phyloP scores from a whole-genome alignment of 495 filamentous ascomycete species.

The Beverwykella pulmonaria region DNA sequence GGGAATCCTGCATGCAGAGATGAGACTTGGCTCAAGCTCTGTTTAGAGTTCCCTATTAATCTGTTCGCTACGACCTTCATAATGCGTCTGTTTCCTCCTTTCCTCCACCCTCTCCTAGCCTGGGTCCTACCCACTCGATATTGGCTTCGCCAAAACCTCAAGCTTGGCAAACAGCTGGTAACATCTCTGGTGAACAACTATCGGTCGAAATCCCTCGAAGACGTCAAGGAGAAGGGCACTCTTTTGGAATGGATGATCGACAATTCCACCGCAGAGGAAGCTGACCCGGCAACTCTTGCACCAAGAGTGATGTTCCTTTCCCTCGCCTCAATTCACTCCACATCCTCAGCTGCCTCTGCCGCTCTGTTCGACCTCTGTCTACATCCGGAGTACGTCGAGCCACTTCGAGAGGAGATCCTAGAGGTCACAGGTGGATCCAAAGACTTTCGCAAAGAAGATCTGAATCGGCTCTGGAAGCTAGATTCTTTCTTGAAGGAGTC shows the following conservation, averaged over 20 bases:
- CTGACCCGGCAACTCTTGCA: background rate
- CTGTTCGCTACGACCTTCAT: conserved; percentile 8
- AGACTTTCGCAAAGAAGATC: conserved; percentile 46
- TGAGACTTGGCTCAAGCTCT: conserved; percentile 7
- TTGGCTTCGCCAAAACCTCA: background rate
- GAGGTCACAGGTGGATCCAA: conserved; percentile 43
- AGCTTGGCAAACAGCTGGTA: background rate
- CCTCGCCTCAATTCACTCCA: conserved; percentile 13
- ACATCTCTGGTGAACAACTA: background rate
- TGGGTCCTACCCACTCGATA: conserved; percentile 1
- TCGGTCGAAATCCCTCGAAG: background rate
- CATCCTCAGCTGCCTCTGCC: conserved; percentile 6
- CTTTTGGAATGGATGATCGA: conserved; percentile 22
- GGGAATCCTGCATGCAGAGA: conserved; percentile 9
- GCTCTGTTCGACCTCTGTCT: conserved; percentile 52
- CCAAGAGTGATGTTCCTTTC: conserved; percentile 6
- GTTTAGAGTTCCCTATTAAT: conserved; percentile 11
- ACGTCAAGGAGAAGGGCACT: background rate
- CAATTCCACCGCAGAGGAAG: background rate
- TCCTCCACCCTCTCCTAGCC: conserved; percentile 8
- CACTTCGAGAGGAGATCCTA: conserved; percentile 57
- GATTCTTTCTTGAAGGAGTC: conserved; percentile 61
- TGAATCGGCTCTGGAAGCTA: conserved; percentile 52
- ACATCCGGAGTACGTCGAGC: conserved; percentile 50
- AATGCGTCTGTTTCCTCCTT: conserved; percentile 12